Conservation (phyloP, 1,284 basidiomycete genomes). For the Hortiboletus rubellus region DNA sequence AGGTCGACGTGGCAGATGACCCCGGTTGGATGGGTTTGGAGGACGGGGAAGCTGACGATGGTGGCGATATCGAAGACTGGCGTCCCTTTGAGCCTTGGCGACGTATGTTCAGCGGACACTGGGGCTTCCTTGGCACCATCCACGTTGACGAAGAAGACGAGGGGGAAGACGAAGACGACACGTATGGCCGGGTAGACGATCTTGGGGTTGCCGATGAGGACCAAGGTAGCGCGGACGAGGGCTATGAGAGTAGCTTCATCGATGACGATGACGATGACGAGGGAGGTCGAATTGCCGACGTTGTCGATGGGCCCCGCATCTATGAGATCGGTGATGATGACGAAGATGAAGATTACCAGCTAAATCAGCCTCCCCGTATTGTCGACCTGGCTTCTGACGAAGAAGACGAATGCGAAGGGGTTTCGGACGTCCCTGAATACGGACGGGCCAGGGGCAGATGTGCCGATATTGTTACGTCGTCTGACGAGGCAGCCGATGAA, state of each 20-base stretch:
- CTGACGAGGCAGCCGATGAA: conserved; percentile 22
- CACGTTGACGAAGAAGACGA: conserved; percentile 31
- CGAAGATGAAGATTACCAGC: conserved; percentile 8
- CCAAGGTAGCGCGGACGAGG: conserved; percentile 30
- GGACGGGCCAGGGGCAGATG: not conserved
- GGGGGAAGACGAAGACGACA: conserved; percentile 28
- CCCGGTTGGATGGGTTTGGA: conserved; percentile 41
- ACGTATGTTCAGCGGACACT: conserved; percentile 17
- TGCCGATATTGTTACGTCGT: conserved; percentile 5
- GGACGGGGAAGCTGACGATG: conserved; percentile 34
- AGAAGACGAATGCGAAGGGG: conserved; percentile 9
- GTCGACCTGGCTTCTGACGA: conserved; percentile 21
- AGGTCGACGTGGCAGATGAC: conserved; percentile 35
- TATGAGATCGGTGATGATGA: conserved; percentile 23
- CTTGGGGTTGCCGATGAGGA: conserved; percentile 17
- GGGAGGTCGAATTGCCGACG: not conserved
- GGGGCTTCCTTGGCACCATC: conserved; percentile 19
- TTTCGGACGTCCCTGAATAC: not conserved
- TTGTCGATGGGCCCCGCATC: conserved; percentile 21
- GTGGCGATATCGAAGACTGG: conserved; percentile 28
- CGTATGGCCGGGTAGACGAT: conserved; percentile 25
- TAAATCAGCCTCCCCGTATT: not conserved
- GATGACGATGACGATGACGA: conserved; percentile 48
- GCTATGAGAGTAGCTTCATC: conserved; percentile 54
- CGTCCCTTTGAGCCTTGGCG: conserved; percentile 22